A percentile compares a stretch with the other conserved stretches of the same genome.
These are phyloP conservation scores for Pulveroboletus sp. DNA, from an alignment of 768 basidiomycete species.

Conservation along the genomic window DNA sequence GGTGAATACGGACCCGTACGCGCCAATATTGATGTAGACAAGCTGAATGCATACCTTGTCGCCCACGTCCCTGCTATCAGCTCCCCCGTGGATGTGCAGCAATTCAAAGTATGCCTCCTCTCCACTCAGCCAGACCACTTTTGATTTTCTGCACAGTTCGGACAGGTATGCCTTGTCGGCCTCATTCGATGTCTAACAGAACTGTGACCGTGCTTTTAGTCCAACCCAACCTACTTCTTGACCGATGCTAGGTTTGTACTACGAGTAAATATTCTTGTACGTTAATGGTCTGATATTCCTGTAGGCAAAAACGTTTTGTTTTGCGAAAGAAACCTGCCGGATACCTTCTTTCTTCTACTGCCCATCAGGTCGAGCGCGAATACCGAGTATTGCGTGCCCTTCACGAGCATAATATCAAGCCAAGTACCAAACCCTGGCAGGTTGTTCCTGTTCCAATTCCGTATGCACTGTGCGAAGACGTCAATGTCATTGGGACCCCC, in stretches of 20 bases:
- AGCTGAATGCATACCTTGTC: slow-evolving; percentile 65
- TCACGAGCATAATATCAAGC: slow-evolving; percentile 63
- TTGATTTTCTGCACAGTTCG: slow-evolving; percentile 55
- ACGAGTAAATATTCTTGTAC: not conserved
- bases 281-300: not conserved
- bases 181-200: slow-evolving; percentile 1
- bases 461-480: slow-evolving; percentile 79
- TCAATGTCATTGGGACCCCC: slow-evolving; percentile 73
- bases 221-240: slow-evolving; percentile 95
- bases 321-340: slow-evolving; percentile 93
- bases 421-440: slow-evolving; percentile 45
- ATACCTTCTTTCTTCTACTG: slow-evolving; percentile 81
- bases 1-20: slow-evolving; percentile 76
- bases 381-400: slow-evolving; percentile 78
- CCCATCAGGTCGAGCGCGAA: slow-evolving; percentile 95
- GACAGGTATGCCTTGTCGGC: slow-evolving; percentile 58
- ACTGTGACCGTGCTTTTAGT: slow-evolving; percentile 43
- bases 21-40: slow-evolving; percentile 61
- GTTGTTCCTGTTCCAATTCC: slow-evolving; percentile 85
- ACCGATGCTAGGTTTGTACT: slow-evolving; percentile 64
- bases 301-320: slow-evolving; percentile 65
- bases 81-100: slow-evolving; percentile 75
- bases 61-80: slow-evolving; percentile 52
- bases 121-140: not conserved
- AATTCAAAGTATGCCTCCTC: slow-evolving; percentile 74